phyloP scores from a whole-genome alignment of 2,329 filamentous ascomycete genomes.

The Albifimbria verrucaria region DNA sequence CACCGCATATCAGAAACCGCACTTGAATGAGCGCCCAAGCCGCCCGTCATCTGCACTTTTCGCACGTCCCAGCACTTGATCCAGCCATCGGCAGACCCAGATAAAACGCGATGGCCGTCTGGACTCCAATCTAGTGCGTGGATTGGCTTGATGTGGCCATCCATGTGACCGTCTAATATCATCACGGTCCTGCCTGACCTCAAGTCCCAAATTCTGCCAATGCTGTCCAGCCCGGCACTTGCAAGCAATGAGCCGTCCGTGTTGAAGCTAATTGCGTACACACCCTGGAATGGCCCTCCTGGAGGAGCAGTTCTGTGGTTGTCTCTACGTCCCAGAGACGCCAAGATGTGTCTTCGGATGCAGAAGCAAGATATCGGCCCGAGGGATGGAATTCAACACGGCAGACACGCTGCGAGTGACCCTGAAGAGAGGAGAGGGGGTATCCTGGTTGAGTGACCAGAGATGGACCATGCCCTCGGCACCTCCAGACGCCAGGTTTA shows the following conservation, averaged over 20 bases:
- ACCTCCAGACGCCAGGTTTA: conserved; percentile 88
- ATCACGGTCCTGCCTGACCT: conserved; percentile 91
- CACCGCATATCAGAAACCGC: conserved; percentile 91
- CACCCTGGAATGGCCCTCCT: conserved; percentile 95
- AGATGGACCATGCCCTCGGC: conserved; percentile 84
- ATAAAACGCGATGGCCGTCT: conserved; percentile 89
- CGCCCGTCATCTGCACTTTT: conserved; percentile 78
- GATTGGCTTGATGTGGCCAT: conserved; percentile 81
- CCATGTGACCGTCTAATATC: conserved; percentile 87
- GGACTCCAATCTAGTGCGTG: conserved; percentile 89
- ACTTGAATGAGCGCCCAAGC: conserved; percentile 85
- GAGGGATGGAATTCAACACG: conserved; percentile 94
- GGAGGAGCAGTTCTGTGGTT: conserved; percentile 76
- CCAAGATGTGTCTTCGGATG: conserved; percentile 96
- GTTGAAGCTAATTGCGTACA: conserved; percentile 88
- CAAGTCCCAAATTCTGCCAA: conserved; percentile 93
- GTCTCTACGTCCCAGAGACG: conserved; percentile 91
- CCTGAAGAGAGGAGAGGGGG: conserved; percentile 78
- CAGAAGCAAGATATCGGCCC: conserved; percentile 83
- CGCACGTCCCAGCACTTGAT: conserved; percentile 97
- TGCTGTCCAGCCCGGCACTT: conserved; percentile 90
- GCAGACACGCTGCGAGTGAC: conserved; percentile 84
- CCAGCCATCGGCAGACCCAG: conserved; percentile 90
- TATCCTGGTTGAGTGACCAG: conserved; percentile 86
- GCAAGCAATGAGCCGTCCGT: conserved; percentile 86